Base-by-base conservation (phyloP, 2,329 filamentous ascomycete genomes). In the Fusarium pseudoanthophilum region DNA sequence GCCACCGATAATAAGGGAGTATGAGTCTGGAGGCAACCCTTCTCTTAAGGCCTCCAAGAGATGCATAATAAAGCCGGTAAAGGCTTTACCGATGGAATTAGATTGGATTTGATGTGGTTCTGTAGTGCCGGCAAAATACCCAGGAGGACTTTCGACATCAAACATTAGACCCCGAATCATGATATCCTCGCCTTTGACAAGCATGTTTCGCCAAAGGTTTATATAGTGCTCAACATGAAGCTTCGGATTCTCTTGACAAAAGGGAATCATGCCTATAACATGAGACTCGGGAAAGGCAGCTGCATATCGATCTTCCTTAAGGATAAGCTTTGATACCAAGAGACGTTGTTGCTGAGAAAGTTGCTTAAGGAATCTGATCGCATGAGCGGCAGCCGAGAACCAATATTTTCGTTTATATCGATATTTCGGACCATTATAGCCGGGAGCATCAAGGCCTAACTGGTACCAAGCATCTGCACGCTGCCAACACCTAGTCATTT, bases 401-500 rank as follows among this genome's bases (percentile, higher is more conserved):
- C 9, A 46, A 46, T 46, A 11, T 0, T 46, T 46, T 11, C 18
- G 26, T 21, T 21, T 46, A 0, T 15, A 46, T 0, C 18, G 45
- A 46, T 46, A 21, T 46, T 21, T 46, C 0, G 43, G 13, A 1
- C 43, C 24, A 46, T 21, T 26, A 5, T 28, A 46, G 24, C 5
- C 43, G 0, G 11, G 43, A 0, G 0, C 0, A 0, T 0, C 43
- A 46, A 0, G 28, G 43, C 8, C 0, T 46, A 46, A 4, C 0
- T 20, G 4, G 43, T 28, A 46, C 45, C 26, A 48, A 0, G 45
- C 18, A 28, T 48, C 45, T 0, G 4, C 15, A 5, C 5, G 4
- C 10, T 48, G 9, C 45, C 45, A 48, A 1, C 2, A 28, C 26
- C 1, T 28, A 0, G 26, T 48, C 0, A 1, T 48, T 2, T 48